Percentiles rank a stretch among this genome's conserved stretches.
These are phyloP conservation scores for Pharnaceum exiguum DNA, from an alignment of 148 eudicot genomes.

Conservation along the genomic window DNA sequence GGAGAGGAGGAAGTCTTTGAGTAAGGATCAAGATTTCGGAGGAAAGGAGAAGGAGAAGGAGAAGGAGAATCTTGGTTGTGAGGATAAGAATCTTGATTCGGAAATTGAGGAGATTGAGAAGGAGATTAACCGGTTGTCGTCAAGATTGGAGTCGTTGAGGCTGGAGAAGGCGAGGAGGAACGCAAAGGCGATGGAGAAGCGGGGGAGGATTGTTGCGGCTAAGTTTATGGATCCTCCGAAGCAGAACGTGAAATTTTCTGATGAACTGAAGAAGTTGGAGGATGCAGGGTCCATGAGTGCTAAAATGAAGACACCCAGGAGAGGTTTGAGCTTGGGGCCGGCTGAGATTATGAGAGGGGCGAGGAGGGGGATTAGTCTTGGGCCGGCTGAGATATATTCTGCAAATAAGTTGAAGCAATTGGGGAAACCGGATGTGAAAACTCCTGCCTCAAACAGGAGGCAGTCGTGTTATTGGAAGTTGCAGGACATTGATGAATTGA, in stretches of 20 bases:
- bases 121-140: constrained; percentile 54
- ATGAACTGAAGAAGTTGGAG: constrained; percentile 36
- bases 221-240: constrained; percentile 64
- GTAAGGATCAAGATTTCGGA: background rate
- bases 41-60: background rate
- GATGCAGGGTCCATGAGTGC: constrained; percentile 29
- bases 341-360: constrained; percentile 46
- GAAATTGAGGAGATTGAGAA: constrained; percentile 78
- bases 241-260: constrained; percentile 20
- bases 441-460: constrained; percentile 60
- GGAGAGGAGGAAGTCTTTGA: constrained; percentile 5
- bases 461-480: constrained; percentile 89
- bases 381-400: constrained; percentile 54
- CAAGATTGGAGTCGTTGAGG: constrained; percentile 49
- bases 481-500: constrained; percentile 66
- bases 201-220: constrained; percentile 44
- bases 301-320: constrained; percentile 36
- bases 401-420: constrained; percentile 31
- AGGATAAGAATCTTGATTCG: constrained; percentile 48
- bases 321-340: constrained; percentile 83
- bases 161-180: constrained; percentile 52
- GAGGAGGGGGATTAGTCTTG: constrained; percentile 59
- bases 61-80: constrained; percentile 17
- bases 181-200: constrained; percentile 39
- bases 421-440: constrained; percentile 33